A percentile compares a stretch with the other conserved stretches of the same genome.
phyloP scores from a whole-genome alignment of 192 early-diverging fungal genomes.

The Podila clonocystis region DNA sequence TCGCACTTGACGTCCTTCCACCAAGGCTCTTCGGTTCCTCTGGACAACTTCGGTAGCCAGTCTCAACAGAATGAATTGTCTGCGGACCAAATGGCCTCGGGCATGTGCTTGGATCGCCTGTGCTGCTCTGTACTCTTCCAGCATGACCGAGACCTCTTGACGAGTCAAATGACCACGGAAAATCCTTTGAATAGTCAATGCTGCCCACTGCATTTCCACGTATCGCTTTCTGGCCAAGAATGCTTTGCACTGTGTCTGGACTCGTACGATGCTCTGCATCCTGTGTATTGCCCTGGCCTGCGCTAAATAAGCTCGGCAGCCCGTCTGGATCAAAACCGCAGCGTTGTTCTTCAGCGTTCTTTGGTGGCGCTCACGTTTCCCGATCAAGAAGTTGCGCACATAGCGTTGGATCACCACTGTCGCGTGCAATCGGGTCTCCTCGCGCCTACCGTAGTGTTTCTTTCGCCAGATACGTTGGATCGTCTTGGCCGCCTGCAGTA shows the following conservation, averaged over 20 bases:
- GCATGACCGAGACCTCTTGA: background rate
- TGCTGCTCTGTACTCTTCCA: slow-evolving; percentile 14
- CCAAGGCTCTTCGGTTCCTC: slow-evolving; percentile 9
- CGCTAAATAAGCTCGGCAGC: slow-evolving; percentile 42
- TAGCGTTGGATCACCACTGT: slow-evolving; percentile 36
- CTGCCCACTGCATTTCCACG: slow-evolving; percentile 29
- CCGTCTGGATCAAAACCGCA: slow-evolving; percentile 38
- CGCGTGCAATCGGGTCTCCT: slow-evolving; percentile 25
- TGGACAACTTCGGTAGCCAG: slow-evolving; percentile 36
- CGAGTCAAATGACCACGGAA: slow-evolving; percentile 32
- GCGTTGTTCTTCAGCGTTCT: slow-evolving; percentile 9
- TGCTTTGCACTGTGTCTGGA: slow-evolving; percentile 26
- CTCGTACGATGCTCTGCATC: slow-evolving; percentile 7
- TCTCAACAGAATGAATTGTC: slow-evolving; percentile 24
- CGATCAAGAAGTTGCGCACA: slow-evolving; percentile 22
- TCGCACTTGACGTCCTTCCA: slow-evolving; percentile 24
- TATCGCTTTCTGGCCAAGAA: slow-evolving; percentile 30
- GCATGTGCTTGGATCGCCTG: slow-evolving; percentile 33
- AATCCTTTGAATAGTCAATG: slow-evolving; percentile 20
- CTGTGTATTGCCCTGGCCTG: slow-evolving; percentile 18
- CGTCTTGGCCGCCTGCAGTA: slow-evolving; percentile 41
- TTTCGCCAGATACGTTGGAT: slow-evolving; percentile 52
- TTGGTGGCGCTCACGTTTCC: slow-evolving; percentile 3
- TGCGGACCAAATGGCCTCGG: slow-evolving; percentile 25
- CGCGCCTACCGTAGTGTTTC: slow-evolving; percentile 45